Percentiles rank a stretch among this genome's conserved stretches.
phyloP scores from a whole-genome alignment of 2,329 filamentous ascomycete species.

The Neofusicoccum kwambonambiense region DNA sequence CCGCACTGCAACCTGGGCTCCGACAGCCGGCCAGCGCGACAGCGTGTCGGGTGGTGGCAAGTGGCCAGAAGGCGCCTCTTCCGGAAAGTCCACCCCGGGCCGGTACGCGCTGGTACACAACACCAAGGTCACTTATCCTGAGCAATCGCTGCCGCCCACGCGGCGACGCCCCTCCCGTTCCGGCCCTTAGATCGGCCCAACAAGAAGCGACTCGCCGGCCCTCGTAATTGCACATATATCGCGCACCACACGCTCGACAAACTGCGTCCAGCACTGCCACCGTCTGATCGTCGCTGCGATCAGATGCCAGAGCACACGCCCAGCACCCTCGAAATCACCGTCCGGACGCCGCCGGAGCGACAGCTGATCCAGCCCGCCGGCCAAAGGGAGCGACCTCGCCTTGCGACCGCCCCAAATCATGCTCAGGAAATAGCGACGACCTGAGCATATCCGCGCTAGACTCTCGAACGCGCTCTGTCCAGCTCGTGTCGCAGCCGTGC shows the following conservation, averaged over 20 bases:
- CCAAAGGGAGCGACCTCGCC: background rate
- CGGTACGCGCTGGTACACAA: constrained; percentile 1
- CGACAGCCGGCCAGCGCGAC: background rate
- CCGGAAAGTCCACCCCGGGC: background rate
- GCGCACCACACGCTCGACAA: background rate
- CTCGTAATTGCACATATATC: background rate
- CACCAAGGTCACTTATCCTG: constrained; percentile 8
- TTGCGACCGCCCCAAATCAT: background rate
- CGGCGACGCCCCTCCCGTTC: constrained; percentile 1
- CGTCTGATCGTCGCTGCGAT: constrained; percentile 4
- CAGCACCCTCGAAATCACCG: background rate
- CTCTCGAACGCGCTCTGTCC: background rate
- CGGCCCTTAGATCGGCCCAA: constrained; percentile 5
- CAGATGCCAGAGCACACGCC: constrained; percentile 1
- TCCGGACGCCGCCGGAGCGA: background rate
- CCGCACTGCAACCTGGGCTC: background rate
- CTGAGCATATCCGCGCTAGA: background rate
- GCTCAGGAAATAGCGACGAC: background rate
- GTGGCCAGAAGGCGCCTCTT: background rate
- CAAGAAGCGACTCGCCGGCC: background rate
- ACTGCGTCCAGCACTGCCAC: constrained; percentile 1
- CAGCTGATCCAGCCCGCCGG: constrained; percentile 5
- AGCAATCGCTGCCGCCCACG: background rate
- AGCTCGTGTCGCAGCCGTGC: background rate
- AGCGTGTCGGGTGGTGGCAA: background rate